Base-by-base conservation (phyloP, 768 basidiomycete species). In the Leccinum subgranulosum region DNA sequence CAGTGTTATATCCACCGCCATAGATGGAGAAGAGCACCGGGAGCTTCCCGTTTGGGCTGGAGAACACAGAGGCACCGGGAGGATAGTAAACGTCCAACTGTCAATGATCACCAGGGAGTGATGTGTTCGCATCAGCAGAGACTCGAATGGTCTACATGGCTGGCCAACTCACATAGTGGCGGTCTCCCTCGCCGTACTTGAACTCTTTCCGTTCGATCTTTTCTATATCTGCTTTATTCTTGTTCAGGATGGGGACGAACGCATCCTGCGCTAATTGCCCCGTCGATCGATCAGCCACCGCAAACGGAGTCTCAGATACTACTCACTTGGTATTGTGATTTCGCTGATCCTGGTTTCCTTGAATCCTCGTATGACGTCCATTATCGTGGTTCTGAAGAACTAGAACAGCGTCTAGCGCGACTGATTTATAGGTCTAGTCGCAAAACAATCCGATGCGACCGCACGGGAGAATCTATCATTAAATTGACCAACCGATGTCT, bases 11-110 rank as follows among this genome's bases (percentile, higher is more conserved):
- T 3, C 86, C 85, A 2, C 87, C 87, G 1, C 87, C 87, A 59
- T 90, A 88, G 43, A 83, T 59, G 69, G 81, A 88, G 68, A 88
- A 80, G 25, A 88, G 70, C 19, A 88, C 73, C 0, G 84, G 83
- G 0, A 77, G 72, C 53, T 68, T 72, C 23, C 64, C 63, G 15
- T 57, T 53, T 12, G 63, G n/a, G 3, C 65, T 70, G 6, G 66
- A 63, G 6, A 68, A 58, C n/a, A 61, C 57, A 10, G 64, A 57
- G 5, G 66, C 50, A 2, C 72, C 33, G 2, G 73, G 59, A 0
- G 84, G 86, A 62, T 85, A 88, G 66, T 88, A 90, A 0, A 88
- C 74, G 61, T 88, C 87, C 31, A 88, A 77, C 86, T 89, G 59
- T n/a, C 3, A 4, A 39, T 9, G 7, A 8, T 50, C 12, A 25